Percentiles rank a stretch among this genome's conserved stretches.
Conservation (phyloP, 2,329 filamentous ascomycete species). For the Fusarium drepaniforme region DNA sequence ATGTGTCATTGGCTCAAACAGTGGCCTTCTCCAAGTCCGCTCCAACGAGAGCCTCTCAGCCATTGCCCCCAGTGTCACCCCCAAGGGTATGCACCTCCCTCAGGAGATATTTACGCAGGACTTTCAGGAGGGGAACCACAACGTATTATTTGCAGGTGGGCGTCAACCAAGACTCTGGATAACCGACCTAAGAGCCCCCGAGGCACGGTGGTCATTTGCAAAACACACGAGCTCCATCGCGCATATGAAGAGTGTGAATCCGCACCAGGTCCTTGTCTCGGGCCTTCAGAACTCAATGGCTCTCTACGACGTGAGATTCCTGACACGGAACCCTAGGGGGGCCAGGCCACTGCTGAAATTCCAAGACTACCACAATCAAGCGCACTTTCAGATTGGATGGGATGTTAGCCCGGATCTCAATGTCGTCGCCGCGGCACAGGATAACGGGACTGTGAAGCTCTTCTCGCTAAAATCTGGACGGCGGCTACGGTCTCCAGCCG, state of each 20-base stretch:
- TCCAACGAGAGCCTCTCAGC: constrained; percentile 49
- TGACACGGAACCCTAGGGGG: constrained; percentile 29
- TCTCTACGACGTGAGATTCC: constrained; percentile 69
- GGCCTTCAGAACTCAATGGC: constrained; percentile 63
- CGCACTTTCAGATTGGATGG: constrained; percentile 63
- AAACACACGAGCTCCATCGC: constrained; percentile 58
- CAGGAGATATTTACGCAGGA: constrained; percentile 62
- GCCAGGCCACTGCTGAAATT: constrained; percentile 61
- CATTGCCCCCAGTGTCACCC: constrained; percentile 45
- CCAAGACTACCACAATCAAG: constrained; percentile 62
- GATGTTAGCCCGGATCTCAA: constrained; percentile 62
- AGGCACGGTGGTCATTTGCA: constrained; percentile 48
- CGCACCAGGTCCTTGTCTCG: constrained; percentile 64
- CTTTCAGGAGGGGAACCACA: constrained; percentile 57
- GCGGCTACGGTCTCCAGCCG: constrained; percentile 45
- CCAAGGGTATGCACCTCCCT: constrained; percentile 36
- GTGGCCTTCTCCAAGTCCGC: constrained; percentile 58
- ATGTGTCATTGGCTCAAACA: constrained; percentile 62
- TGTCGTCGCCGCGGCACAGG: constrained; percentile 66
- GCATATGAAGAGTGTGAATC: constrained; percentile 62
- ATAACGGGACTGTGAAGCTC: constrained; percentile 60
- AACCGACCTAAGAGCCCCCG: constrained; percentile 58
- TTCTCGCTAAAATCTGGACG: constrained; percentile 63
- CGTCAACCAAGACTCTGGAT: constrained; percentile 60
- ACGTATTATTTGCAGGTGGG: constrained; percentile 64